Evolutionary conservation across 805 yeast species (phyloP), one percentile per base, ranked within the genome.

Genomic region (Saccharomycopsis fermentans): DNA sequence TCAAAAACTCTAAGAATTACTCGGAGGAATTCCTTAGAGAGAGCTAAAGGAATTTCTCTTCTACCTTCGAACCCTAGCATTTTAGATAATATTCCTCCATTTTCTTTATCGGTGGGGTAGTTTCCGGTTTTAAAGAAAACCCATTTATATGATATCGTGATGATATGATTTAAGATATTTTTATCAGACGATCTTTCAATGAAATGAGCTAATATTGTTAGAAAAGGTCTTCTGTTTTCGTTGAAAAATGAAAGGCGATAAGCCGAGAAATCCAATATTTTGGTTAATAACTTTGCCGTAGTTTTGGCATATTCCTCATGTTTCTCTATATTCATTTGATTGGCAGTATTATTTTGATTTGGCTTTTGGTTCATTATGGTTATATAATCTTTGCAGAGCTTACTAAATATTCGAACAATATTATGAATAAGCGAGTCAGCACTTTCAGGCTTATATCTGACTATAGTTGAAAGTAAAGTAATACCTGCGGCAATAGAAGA

Each of bases 41-140:
- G 72, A 1, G 56, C 21, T 21, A 83, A 70, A 0, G 87, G 81
- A 6, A 88, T 80, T 67, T 92, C 96, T 3, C 96, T 96, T 63
- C 96, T 78, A 51, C 84, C 77, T 67, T 92, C 98, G 68, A 90
- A 91, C 1, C 88, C 87, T 80, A 92, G 81, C 97, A 95, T 90
- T 71, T 94, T 94, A 14, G 91, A 81, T 59, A 94, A 74, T 47
- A 94, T 85, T 0, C 96, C 97, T 0, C 98, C 96, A 69, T 94
- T 94, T 67, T 94, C 99, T 68, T 94, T 95, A 2, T 87, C 83
- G 0, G 98, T 89, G 2, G 99, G 99, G 75, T 90, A 90, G 24
- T 89, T 77, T 63, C 89, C 96, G 3, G 82, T 76, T 58, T 84
- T 81, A 1, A 89, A 81, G 67, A 95, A 90, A 0, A 91, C 92